Evolutionary conservation across 768 basidiomycete species (phyloP), one percentile per base, ranked within the genome.

Genomic region (Psilocybe azurescens): DNA sequence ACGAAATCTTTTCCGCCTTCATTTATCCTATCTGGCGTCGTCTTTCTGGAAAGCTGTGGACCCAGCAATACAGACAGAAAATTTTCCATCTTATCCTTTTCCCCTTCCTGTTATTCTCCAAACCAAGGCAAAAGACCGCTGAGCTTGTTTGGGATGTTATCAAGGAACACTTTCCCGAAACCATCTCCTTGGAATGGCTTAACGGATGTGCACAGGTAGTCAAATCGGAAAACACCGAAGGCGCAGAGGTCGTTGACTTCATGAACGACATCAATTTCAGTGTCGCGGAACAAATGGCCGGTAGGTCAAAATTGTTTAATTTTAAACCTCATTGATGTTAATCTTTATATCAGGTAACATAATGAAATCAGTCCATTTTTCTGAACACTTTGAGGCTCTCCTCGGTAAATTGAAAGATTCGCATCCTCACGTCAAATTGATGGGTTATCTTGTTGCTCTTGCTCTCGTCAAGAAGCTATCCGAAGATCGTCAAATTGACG

Each of bases 91-190:
- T 78, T 33, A 70, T 89, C 1, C 73, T 96, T 57, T 91, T 94
- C 70, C 90, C 94, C 0, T 86, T 86, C 69, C 75, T 96, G 48
- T 72, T 96, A 14, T 89, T 86, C 66, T 89, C 91, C 6, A 93
- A 90, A 69, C 75, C 89, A 2, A 82, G 88, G 54, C 83, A 89
- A 62, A 88, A 86, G 69, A 89, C 85, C 0, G 81, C 86, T 0
- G 81, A 84, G 20, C 71, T 81, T n/a, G 85, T 88, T 0, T 96
- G 94, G 94, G 87, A 88, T 58, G 73, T 83, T n/a, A 70, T 95
- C 59, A 72, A 69, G n/a, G 80, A 79, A 53, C 71, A 53, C 38
- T 39, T 65, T 32, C 56, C 49, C 50, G 67, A 67, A 11, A 36
- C 66, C 61, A 58, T 56, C 56, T 59, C 63, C 9, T 76, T 79